phyloP scores from a whole-genome alignment of 1,284 basidiomycete species.

The Malassezia caprae region DNA sequence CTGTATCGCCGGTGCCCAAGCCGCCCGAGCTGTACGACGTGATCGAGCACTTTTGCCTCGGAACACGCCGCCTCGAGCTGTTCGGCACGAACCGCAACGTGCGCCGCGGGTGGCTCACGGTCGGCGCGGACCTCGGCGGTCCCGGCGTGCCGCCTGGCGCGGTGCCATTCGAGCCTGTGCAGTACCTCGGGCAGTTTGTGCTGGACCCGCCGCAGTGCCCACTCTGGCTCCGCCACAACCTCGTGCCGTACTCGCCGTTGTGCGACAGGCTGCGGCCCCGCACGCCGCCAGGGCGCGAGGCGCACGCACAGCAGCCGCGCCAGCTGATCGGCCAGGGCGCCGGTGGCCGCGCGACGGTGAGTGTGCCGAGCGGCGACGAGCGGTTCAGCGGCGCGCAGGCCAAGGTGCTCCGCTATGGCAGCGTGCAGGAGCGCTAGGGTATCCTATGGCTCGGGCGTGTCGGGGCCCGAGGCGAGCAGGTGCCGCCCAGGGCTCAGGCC shows the following conservation, averaged over 20 bases:
- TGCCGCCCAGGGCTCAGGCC: slow-evolving; percentile 13
- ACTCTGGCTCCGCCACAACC: slow-evolving; percentile 27
- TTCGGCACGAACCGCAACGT: slow-evolving; percentile 67
- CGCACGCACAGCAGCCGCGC: neutral
- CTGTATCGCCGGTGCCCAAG: slow-evolving; percentile 56
- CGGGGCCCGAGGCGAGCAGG: neutral
- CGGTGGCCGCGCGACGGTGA: slow-evolving; percentile 33
- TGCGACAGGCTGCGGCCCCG: slow-evolving; percentile 38
- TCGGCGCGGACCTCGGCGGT: slow-evolving; percentile 52
- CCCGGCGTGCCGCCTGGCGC: slow-evolving; percentile 14
- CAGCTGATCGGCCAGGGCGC: slow-evolving; percentile 38
- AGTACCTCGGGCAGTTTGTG: slow-evolving; percentile 32
- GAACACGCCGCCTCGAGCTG: slow-evolving; percentile 77
- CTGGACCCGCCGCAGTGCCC: slow-evolving; percentile 36
- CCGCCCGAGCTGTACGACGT: slow-evolving; percentile 90
- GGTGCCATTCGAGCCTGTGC: slow-evolving; percentile 22
- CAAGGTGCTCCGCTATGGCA: slow-evolving; percentile 19
- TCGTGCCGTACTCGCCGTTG: slow-evolving; percentile 30
- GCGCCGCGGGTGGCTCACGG: slow-evolving; percentile 84
- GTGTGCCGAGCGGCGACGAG: slow-evolving; percentile 38
- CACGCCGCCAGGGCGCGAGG: slow-evolving; percentile 23
- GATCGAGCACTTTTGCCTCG: slow-evolving; percentile 95
- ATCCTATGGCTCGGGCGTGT: neutral
- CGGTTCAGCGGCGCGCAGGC: slow-evolving; percentile 40
- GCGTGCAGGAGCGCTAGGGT: neutral